Base-by-base conservation (phyloP, 2,329 filamentous ascomycete species). In the Coniochaeta sp. region DNA sequence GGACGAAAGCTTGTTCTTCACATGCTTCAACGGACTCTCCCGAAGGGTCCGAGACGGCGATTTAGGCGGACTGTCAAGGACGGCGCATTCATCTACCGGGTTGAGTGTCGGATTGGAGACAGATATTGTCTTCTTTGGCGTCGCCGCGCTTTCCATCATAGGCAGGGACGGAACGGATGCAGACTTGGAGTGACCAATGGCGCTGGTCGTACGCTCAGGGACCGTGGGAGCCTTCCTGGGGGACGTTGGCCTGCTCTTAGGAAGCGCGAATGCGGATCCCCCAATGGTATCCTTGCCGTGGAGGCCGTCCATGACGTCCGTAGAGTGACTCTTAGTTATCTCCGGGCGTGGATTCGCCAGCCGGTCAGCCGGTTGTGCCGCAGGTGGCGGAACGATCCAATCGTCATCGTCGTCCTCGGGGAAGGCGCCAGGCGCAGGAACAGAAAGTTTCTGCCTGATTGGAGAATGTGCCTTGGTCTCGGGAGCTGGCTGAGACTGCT, bases 1-100 rank as follows among this genome's bases (percentile, higher is more conserved):
- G 10, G 93, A 96, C 55, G 93, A 96, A 55, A 98, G 80, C 71
- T 92, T 96, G 69, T 90, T 91, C 76, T 96, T 98, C 30, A 95
- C 93, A 58, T 95, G 91, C 73, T 93, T 96, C 61, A 97, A 74
- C 5, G 91, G 91, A 61, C 89, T 93, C 65, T 96, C 92, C 8
- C 81, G 79, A 66, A 84, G 79, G 56, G 71, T 76, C 59, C 83
- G 76, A 5, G 81, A 78, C 0, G 83, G 83, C 1, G 85, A 86
- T 65, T 85, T 86, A 2, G 76, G 71, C 64, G 81, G 76, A 72
- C 82, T 75, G 72, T 81, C 66, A 17, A 83, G 69, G 9, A 63
- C 67, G 16, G 71, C 70, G 7, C 70, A 64, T 62, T 81, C 79
- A 0, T 71, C 62, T 8, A 79, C 87, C 14, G 84, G 79, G 9